phyloP scores from a whole-genome alignment of 2,329 filamentous ascomycete species.

The Verticillium albo-atrum region DNA sequence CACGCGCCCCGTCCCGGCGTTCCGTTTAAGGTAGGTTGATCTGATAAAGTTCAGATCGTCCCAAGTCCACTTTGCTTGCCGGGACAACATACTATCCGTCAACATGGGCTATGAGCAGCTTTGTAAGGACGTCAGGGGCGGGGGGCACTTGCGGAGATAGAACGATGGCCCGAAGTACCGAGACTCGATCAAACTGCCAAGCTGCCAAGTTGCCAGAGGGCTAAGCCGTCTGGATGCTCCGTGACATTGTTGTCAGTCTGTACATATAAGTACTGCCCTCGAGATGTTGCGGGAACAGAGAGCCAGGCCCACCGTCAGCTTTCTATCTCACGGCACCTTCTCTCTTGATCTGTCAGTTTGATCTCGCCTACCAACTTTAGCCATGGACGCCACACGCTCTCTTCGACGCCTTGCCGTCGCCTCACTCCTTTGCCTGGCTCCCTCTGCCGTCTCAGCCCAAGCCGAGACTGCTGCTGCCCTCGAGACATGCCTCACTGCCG shows the following conservation, averaged over 20 bases:
- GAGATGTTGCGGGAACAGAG: neutral
- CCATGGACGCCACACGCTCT: constrained; percentile 11
- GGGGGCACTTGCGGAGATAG: neutral
- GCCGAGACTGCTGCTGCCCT: constrained; percentile 5
- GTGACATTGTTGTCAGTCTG: neutral
- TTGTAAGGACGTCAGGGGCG: neutral
- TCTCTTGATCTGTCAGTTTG: neutral
- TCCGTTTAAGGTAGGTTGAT: neutral
- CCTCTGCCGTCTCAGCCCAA: constrained; percentile 7
- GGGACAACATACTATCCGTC: neutral
- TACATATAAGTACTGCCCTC: neutral
- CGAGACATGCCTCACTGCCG: constrained; percentile 9
- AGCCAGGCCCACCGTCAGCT: neutral
- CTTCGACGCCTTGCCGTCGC: constrained; percentile 11
- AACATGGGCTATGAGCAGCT: neutral
- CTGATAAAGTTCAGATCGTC: neutral
- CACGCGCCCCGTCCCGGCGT: neutral
- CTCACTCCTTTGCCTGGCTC: constrained; percentile 8
- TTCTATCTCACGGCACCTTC: neutral
- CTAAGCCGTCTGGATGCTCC: neutral
- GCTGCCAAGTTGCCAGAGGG: neutral
- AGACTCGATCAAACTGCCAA: neutral
- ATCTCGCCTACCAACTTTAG: neutral
- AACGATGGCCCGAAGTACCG: neutral
- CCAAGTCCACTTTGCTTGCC: neutral